Percentiles rank a stretch among this genome's conserved stretches.
Conservation (phyloP, 495 filamentous ascomycete species). For the Symbiotaphrina buchneri region DNA sequence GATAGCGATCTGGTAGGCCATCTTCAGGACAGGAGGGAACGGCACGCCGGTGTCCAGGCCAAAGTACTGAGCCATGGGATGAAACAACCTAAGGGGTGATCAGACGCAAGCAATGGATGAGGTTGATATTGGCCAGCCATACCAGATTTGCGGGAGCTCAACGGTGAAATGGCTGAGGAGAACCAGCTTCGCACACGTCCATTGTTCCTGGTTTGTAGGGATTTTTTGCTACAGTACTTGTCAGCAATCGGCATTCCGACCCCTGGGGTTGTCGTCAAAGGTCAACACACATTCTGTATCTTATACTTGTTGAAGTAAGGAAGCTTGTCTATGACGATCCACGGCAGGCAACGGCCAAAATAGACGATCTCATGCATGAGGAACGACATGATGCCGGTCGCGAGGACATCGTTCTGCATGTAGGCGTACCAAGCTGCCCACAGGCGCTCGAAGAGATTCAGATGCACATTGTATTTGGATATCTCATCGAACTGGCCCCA, state of each 20-base stretch:
- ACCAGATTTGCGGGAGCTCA: constrained; percentile 95
- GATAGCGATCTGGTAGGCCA: constrained; percentile 76
- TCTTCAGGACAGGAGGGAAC: constrained; percentile 65
- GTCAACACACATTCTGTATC: constrained; percentile 54
- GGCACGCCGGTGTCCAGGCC: constrained; percentile 77
- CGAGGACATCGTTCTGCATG: constrained; percentile 93
- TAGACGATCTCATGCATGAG: constrained; percentile 85
- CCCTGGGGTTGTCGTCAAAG: neutral
- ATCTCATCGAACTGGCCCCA: constrained; percentile 72
- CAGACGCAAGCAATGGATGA: neutral
- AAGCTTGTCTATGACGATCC: constrained; percentile 79
- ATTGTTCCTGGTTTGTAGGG: constrained; percentile 76
- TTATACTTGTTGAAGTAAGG: constrained; percentile 82
- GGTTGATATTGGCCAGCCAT: constrained; percentile 5
- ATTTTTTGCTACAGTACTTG: constrained; percentile 45
- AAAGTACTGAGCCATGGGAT: constrained; percentile 88
- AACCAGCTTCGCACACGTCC: constrained; percentile 79
- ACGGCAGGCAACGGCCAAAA: constrained; percentile 79
- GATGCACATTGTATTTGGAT: constrained; percentile 63
- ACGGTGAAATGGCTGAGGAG: constrained; percentile 90
- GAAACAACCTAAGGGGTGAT: constrained; percentile 45
- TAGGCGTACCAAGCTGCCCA: constrained; percentile 97
- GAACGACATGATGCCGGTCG: constrained; percentile 93
- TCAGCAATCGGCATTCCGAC: constrained; percentile 5
- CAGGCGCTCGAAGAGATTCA: constrained; percentile 63